Evolutionary conservation across 2,329 filamentous ascomycete species (phyloP).

Genomic region (Exophiala spinifera): DNA sequence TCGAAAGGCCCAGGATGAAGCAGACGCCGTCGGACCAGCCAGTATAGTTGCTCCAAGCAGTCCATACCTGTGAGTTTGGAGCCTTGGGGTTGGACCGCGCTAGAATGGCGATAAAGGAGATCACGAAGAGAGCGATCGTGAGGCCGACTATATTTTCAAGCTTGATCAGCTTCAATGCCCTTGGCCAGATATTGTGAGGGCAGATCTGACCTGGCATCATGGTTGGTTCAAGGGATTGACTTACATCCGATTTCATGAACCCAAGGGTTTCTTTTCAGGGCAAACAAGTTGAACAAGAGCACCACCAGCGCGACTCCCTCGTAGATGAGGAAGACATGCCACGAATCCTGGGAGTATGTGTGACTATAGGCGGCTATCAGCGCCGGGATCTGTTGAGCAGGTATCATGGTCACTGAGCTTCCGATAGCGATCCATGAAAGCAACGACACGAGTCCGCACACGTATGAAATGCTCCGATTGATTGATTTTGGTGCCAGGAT

Average conservation of each 20-base stretch:
- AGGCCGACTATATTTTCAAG: too few species aligned
- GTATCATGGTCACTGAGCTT: conserved; percentile 27
- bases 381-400: conserved; percentile 29
- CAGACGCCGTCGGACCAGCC: conserved; percentile 32
- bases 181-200: neutral
- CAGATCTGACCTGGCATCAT: too few species aligned
- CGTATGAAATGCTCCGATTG: conserved; percentile 8
- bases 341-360: conserved; percentile 14
- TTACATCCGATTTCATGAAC: conserved; percentile 14
- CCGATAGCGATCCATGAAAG: conserved; percentile 31
- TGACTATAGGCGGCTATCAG: too few species aligned
- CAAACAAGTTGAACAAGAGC: conserved; percentile 24
- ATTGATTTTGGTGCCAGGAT: conserved; percentile 29
- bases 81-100: too few species aligned
- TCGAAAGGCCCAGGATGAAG: conserved; percentile 29
- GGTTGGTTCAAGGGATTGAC: neutral
- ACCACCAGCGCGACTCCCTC: conserved; percentile 21
- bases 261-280: conserved; percentile 9
- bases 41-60: conserved; percentile 23
- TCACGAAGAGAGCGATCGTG: too few species aligned
- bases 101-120: too few species aligned
- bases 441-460: conserved; percentile 28
- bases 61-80: conserved; percentile 13
- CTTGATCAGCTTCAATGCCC: neutral
- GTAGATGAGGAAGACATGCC: conserved; percentile 30